Base-by-base conservation (phyloP, 768 basidiomycete genomes). In the Strobilomyces confusus region DNA sequence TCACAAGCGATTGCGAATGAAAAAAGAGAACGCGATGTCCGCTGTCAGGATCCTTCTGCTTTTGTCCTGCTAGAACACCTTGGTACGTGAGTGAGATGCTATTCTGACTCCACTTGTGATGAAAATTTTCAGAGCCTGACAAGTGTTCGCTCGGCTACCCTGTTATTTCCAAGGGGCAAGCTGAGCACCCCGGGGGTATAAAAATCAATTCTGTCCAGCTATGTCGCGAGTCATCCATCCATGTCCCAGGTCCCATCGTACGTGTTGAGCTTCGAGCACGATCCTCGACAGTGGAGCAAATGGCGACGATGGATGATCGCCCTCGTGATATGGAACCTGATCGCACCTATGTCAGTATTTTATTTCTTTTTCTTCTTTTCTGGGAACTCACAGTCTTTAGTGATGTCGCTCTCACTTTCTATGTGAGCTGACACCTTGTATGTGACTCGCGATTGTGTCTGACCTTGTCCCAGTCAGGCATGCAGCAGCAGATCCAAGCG, bases 401-500 rank as follows among this genome's bases (percentile, higher is more conserved):
- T 54, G 64, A 66, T 48, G 8, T 66, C 30, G 20, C 62, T 3
- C 38, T 57, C 14, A 65, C 66, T 3, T 65, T 63, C 48, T 67
- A 65, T 49, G 66, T 68, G 45, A 56, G 63, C 32, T 30, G 14
- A 52, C 12, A 20, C 22, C 26, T 34, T 42, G 12, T 41, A 17
- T 38, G 3, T 20, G n/a, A 33, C 48, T 30, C 42, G 23, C 3
- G 12, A 30, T 37, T 4, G 23, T 33, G 14, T 13, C 38, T 61
- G 30, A 58, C 49, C 34, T 14, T 30, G 5, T 15, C 25, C 14
- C 37, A 66, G 63, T 66, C 60, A 22, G 65, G 65, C 17, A 61
- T 67, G 47, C 61, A 67, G 32, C 58, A 59, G 9, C 63, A 65
- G 41, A 60, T 67, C 22, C 58, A 60, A 49, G 63, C 62, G n/a